Conservation (phyloP, 768 basidiomycete genomes). For the Dictyophora rubrovolvata region DNA sequence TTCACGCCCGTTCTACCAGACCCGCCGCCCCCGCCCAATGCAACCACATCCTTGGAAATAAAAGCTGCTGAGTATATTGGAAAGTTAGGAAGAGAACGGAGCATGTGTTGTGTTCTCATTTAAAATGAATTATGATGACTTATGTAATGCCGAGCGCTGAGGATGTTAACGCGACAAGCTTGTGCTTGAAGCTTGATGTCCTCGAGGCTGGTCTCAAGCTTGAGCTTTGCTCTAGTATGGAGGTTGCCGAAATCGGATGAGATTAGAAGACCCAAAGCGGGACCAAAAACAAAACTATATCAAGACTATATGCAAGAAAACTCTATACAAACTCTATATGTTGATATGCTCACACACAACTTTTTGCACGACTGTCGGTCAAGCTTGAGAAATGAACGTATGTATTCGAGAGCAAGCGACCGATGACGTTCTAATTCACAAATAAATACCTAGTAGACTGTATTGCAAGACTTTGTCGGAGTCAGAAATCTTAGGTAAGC, state of each 20-base stretch:
- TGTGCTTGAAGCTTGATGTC: too few species aligned
- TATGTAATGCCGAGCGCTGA: too few species aligned
- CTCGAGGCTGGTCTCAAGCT: too few species aligned
- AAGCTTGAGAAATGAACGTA: too few species aligned
- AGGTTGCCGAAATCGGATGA: background rate
- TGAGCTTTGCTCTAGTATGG: too few species aligned
- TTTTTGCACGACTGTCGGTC: too few species aligned
- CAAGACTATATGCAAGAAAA: background rate
- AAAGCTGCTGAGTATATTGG: slow-evolving; percentile 87
- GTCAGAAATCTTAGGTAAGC: background rate
- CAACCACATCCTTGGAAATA: slow-evolving; percentile 54
- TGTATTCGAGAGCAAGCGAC: too few species aligned
- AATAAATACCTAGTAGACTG: background rate
- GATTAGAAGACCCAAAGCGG: background rate
- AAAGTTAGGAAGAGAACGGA: slow-evolving; percentile 69
- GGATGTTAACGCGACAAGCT: too few species aligned
- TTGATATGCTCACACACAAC: too few species aligned
- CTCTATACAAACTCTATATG: too few species aligned
- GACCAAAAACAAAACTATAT: background rate
- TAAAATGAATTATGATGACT: background rate
- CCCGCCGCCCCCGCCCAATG: slow-evolving; percentile 84
- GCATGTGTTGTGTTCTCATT: slow-evolving; percentile 75
- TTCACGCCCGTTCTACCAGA: slow-evolving; percentile 80
- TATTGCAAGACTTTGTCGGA: background rate
- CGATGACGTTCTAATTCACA: background rate